These are phyloP conservation scores for Termitomyces heimii DNA, from an alignment of 768 basidiomycete species.

Conservation along the genomic window DNA sequence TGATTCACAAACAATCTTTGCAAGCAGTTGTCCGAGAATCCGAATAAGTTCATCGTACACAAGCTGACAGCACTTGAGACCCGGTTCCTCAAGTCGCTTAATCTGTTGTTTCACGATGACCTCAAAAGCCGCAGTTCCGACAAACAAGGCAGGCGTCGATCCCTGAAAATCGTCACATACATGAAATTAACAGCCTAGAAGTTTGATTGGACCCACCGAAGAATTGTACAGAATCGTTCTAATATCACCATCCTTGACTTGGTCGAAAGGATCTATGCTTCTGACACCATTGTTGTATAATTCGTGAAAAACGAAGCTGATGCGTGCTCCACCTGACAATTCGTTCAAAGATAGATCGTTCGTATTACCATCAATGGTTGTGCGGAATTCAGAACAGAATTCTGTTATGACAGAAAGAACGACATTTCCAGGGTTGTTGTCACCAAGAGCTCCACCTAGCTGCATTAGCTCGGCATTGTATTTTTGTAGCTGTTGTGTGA, in stretches of 20 bases:
- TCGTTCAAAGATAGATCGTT: slow-evolving; percentile 95
- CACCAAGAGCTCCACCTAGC: slow-evolving; percentile 85
- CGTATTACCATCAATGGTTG: slow-evolving; percentile 94
- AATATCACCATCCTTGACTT: slow-evolving; percentile 98
- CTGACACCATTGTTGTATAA: slow-evolving; percentile 95
- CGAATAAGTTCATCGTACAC: slow-evolving; percentile 98
- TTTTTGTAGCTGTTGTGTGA: slow-evolving; percentile 85
- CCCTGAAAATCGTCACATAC: slow-evolving; percentile 42
- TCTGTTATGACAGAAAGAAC: slow-evolving; percentile 98
- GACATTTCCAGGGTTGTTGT: slow-evolving; percentile 81
- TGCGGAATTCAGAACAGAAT: slow-evolving; percentile 95
- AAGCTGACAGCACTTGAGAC: slow-evolving; percentile 88
- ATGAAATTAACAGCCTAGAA: background rate
- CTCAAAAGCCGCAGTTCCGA: slow-evolving; percentile 96
- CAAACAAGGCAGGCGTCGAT: slow-evolving; percentile 93
- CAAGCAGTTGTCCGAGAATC: slow-evolving; percentile 87
- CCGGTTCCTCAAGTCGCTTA: slow-evolving; percentile 91
- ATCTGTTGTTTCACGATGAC: slow-evolving; percentile 99
- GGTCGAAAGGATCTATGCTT: slow-evolving; percentile 96
- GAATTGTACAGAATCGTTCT: slow-evolving; percentile 96
- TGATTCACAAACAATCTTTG: slow-evolving; percentile 61
- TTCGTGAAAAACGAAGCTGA: slow-evolving; percentile 99
- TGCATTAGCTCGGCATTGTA: slow-evolving; percentile 77
- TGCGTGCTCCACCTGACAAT: slow-evolving; percentile 96
- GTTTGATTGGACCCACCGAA: slow-evolving; percentile 55